Conservation (phyloP, 108 stramenopile genomes). For the Parietichytrium sp. region DNA sequence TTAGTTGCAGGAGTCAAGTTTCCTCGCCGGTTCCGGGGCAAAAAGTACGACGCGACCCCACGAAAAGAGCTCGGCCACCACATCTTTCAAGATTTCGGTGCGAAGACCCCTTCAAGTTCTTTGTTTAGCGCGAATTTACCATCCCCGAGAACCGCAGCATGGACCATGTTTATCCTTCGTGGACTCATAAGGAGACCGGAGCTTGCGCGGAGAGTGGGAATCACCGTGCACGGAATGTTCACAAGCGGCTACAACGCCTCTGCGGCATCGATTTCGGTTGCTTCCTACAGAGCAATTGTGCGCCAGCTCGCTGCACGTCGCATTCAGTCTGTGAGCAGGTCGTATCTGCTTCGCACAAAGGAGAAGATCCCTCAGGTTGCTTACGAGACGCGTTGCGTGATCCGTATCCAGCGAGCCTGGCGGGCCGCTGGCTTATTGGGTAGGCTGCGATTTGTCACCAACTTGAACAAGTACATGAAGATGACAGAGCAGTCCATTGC, state of each 20-base stretch:
- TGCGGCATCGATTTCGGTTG: no score
- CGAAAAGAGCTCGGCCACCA: no score
- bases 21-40: no score
- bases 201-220: neutral
- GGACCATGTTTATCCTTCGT: neutral
- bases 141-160: no score
- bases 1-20: no score
- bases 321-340: neutral
- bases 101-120: no score
- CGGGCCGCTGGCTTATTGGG: neutral
- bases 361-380: neutral
- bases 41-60: no score
- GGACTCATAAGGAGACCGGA: neutral
- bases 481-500: neutral
- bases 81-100: no score
- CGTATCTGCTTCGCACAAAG: neutral
- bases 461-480: neutral
- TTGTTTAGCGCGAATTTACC: no score
- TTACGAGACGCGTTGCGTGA: neutral
- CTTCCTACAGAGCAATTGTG: neutral
- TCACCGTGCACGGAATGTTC: no score
- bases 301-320: neutral
- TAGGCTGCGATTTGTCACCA: neutral
- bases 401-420: slow-evolving; percentile 6
- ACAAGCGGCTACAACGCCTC: no score